Evolutionary conservation across 352 stramenopile genomes (phyloP).

Genomic region (Globisporangium sylvaticum): DNA sequence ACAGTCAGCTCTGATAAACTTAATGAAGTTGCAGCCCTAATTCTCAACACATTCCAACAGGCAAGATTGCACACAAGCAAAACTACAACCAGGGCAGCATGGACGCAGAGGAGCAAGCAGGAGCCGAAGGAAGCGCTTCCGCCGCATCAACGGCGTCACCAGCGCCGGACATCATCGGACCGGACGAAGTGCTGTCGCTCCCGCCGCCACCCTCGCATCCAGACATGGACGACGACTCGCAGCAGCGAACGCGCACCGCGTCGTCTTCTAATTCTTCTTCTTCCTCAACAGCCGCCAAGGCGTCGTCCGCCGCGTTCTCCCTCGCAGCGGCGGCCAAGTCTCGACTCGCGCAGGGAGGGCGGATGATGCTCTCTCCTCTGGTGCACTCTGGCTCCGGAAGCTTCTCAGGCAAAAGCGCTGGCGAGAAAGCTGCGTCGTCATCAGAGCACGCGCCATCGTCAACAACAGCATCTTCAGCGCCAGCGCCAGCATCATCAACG

Average conservation of each 20-base stretch:
- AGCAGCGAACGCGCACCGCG: conserved; percentile 7
- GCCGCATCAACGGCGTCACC: no score
- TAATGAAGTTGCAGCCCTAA: no score
- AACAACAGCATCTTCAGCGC: conserved; percentile 20
- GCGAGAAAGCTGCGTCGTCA: neutral
- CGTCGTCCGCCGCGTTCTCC: conserved; percentile 47
- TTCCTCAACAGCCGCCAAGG: conserved; percentile 21
- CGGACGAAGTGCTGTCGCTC: conserved; percentile 12
- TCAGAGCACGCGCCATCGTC: conserved; percentile 9
- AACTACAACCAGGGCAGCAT: no score
- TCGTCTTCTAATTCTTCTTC: conserved; percentile 19
- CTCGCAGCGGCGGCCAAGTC: conserved; percentile 44
- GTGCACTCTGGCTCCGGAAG: conserved; percentile 13
- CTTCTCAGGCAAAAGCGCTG: conserved; percentile 5
- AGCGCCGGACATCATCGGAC: neutral
- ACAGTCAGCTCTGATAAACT: no score
- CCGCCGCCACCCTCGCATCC: conserved; percentile 5
- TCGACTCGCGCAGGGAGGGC: conserved; percentile 48
- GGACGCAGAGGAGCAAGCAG: no score
- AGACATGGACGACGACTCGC: conserved; percentile 21
- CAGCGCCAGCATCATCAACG: neutral
- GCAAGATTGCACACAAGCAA: no score
- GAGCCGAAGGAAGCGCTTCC: no score
- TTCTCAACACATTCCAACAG: no score
- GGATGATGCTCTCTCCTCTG: conserved; percentile 52